Evolutionary conservation across 2,329 filamentous ascomycete genomes (phyloP).

Genomic region (Ambrosiella xylebori): DNA sequence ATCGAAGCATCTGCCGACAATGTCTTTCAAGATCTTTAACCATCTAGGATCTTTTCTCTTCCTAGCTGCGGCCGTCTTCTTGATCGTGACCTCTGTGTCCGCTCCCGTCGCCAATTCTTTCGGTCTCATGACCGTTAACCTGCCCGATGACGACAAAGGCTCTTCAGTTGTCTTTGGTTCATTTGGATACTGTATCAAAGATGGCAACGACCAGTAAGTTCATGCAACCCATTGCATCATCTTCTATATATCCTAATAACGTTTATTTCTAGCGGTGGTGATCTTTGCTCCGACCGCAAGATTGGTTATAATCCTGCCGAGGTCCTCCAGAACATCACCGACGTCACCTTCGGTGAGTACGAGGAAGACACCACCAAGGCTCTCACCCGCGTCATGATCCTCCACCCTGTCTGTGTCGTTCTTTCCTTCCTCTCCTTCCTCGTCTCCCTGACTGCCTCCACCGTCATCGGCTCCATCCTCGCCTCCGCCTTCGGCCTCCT

Average conservation of each 20-base stretch:
- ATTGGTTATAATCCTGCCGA: conserved; percentile 40
- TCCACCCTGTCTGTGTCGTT: conserved; percentile 43
- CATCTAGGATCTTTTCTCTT: conserved; percentile 41
- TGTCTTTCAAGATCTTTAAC: conserved; percentile 35
- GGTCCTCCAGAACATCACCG: conserved; percentile 25
- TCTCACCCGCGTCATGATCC: conserved; percentile 41
- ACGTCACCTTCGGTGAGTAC: conserved; percentile 25
- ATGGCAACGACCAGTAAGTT: conserved; percentile 16
- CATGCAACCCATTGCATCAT: background rate
- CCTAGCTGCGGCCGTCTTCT: conserved; percentile 35
- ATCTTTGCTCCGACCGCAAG: conserved; percentile 29
- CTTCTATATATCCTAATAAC: background rate
- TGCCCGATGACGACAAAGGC: conserved; percentile 22
- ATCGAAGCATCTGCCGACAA: conserved; percentile 18
- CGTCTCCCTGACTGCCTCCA: conserved; percentile 32
- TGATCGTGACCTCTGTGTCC: conserved; percentile 41
- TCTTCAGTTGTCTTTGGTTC: conserved; percentile 36
- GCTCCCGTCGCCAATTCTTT: conserved; percentile 40
- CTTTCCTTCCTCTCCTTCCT: conserved; percentile 42
- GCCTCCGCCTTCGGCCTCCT: conserved; percentile 32
- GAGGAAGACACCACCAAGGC: conserved; percentile 28
- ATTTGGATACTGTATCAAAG: conserved; percentile 38
- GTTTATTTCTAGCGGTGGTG: conserved; percentile 18
- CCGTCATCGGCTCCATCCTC: conserved; percentile 33
- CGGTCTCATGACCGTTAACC: conserved; percentile 33